These are phyloP conservation scores for Tremella mesenterica DNA, from an alignment of 768 basidiomycete species.

Conservation along the genomic window DNA sequence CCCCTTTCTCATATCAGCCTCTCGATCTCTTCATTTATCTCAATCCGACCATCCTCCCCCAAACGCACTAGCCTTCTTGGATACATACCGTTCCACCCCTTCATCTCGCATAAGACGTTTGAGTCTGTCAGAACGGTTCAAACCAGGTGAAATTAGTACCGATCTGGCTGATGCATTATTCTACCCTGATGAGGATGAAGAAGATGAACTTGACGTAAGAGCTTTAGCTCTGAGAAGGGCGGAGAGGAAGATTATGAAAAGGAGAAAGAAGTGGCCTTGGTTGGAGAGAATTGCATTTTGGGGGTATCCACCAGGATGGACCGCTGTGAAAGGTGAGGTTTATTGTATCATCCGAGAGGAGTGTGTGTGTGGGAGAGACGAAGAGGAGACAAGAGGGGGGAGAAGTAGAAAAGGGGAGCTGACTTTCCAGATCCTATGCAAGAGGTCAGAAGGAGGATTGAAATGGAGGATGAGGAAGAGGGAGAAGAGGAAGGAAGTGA, in stretches of 20 bases:
- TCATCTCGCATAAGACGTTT: conserved; percentile 13
- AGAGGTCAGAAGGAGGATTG: conserved; percentile 15
- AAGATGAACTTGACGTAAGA: conserved; percentile 5
- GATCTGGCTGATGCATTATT: conserved; percentile 23
- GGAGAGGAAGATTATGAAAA: conserved; percentile 1
- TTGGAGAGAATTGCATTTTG: conserved; percentile 23
- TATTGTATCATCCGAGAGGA: too few relatives aligned
- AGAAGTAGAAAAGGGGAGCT: background rate
- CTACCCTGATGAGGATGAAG: conserved; percentile 7
- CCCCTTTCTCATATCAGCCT: conserved; percentile 4
- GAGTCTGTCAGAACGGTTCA: conserved; percentile 13
- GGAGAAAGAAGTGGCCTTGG: conserved; percentile 24
- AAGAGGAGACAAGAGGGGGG: background rate
- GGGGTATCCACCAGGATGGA: conserved; percentile 38
- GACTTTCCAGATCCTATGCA: conserved; percentile 30
- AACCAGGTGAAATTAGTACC: conserved; percentile 17
- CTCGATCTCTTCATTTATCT: background rate
- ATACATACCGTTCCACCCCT: background rate
- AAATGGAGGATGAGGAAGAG: background rate
- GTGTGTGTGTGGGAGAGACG: too few relatives aligned
- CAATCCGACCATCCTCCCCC: conserved; percentile 6
- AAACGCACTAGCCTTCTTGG: background rate
- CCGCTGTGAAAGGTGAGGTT: conserved; percentile 21
- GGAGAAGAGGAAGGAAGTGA: conserved; percentile 10
- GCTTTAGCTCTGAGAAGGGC: background rate